A percentile compares a stretch with the other conserved stretches of the same genome.
Conservation (phyloP, 2,329 filamentous ascomycete species). For the Xylaria multiplex region DNA sequence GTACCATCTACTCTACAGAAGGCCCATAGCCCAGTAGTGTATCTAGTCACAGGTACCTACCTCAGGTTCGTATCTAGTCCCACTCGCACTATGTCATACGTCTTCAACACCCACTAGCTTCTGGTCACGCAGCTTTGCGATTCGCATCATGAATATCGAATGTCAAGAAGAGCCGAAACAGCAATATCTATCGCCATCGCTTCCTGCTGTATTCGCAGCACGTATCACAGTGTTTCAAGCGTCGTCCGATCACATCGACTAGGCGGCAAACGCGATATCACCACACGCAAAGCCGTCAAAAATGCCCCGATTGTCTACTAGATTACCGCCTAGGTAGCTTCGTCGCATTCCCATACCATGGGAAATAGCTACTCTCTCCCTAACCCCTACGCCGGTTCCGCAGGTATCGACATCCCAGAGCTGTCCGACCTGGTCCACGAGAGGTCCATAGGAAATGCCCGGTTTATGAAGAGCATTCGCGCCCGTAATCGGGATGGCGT, state of each 20-base stretch:
- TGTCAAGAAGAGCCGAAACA: no score
- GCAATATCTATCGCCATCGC: background rate
- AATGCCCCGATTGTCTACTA: conserved; percentile 25
- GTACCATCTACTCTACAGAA: no score
- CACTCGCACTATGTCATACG: conserved; percentile 22
- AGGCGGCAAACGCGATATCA: background rate
- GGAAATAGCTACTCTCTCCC: conserved; percentile 96
- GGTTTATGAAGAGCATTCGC: conserved; percentile 96
- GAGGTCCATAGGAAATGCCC: conserved; percentile 86
- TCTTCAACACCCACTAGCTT: background rate
- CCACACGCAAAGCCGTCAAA: conserved; percentile 11
- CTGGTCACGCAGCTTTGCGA: conserved; percentile 19
- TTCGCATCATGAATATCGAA: background rate
- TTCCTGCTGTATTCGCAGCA: background rate
- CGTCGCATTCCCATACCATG: conserved; percentile 65
- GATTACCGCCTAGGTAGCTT: conserved; percentile 42
- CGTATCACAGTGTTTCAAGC: background rate
- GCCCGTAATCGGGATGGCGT: conserved; percentile 90
- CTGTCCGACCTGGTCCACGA: conserved; percentile 91
- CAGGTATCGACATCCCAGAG: conserved; percentile 93
- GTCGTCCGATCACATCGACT: background rate
- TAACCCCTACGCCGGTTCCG: conserved; percentile 88
- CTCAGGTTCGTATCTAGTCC: no score
- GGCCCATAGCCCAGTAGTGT: no score
- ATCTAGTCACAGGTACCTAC: no score